phyloP scores from a whole-genome alignment of 2,329 filamentous ascomycete species.

The Aaosphaeria arxii region DNA sequence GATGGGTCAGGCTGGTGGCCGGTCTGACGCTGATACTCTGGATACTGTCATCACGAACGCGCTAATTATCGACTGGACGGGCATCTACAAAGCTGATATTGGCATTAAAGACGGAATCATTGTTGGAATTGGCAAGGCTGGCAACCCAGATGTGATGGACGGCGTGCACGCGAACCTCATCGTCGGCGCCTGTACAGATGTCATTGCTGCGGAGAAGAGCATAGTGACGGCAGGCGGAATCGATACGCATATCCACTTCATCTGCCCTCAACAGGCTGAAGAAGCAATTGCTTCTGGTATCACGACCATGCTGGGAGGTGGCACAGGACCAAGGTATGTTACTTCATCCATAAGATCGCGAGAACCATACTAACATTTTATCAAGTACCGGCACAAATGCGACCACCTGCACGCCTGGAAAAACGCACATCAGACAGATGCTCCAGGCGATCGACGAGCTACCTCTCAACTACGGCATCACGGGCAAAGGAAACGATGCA shows the following conservation, averaged over 20 bases:
- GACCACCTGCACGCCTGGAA: slow-evolving; percentile 88
- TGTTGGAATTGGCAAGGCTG: slow-evolving; percentile 86
- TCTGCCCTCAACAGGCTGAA: slow-evolving; percentile 86
- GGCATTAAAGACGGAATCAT: slow-evolving; percentile 87
- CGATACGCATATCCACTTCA: slow-evolving; percentile 90
- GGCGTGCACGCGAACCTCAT: slow-evolving; percentile 76
- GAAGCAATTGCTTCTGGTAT: slow-evolving; percentile 83
- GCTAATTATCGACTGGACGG: slow-evolving; percentile 83
- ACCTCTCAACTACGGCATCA: slow-evolving; percentile 86
- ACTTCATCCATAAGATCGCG: neutral
- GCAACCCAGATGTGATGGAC: slow-evolving; percentile 96
- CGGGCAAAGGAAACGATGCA: slow-evolving; percentile 89
- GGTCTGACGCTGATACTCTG: slow-evolving; percentile 67
- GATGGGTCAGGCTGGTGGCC: slow-evolving; percentile 88
- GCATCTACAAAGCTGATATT: slow-evolving; percentile 96
- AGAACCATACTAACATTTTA: neutral
- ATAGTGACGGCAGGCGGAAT: slow-evolving; percentile 89
- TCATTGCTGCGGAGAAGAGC: slow-evolving; percentile 84
- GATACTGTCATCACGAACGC: slow-evolving; percentile 90
- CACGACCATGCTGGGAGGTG: slow-evolving; percentile 87
- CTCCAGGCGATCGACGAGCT: slow-evolving; percentile 79
- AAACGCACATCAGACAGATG: slow-evolving; percentile 81
- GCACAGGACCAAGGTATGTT: slow-evolving; percentile 77
- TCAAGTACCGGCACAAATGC: slow-evolving; percentile 78
- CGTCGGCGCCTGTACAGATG: slow-evolving; percentile 84